These are phyloP conservation scores for Mariannaea sp. DNA, from an alignment of 2,329 filamentous ascomycete species.

Conservation along the genomic window DNA sequence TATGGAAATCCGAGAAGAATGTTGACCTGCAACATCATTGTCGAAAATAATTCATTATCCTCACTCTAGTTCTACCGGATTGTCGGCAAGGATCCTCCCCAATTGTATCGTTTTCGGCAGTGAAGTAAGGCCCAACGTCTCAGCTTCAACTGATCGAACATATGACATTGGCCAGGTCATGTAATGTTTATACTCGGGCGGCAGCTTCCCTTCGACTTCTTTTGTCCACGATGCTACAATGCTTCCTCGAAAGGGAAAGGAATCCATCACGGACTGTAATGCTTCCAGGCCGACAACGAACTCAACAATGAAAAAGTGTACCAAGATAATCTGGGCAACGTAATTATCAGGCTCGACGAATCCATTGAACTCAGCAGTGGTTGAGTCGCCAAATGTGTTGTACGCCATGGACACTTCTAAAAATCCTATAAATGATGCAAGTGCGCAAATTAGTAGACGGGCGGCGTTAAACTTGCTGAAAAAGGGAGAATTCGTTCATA, in stretches of 20 bases:
- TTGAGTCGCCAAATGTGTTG: slow-evolving; percentile 6
- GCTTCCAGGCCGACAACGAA: slow-evolving; percentile 12
- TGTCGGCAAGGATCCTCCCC: neutral
- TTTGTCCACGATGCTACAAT: slow-evolving; percentile 18
- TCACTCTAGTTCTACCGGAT: neutral
- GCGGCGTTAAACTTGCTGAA: rapidly evolving
- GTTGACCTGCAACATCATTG: too few species aligned
- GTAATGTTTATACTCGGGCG: slow-evolving; percentile 1
- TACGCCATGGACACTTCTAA: slow-evolving; percentile 13
- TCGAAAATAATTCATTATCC: too few species aligned
- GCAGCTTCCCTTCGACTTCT: slow-evolving; percentile 12
- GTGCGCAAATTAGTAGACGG: neutral
- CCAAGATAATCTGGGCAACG: slow-evolving; percentile 18
- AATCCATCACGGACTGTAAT: slow-evolving; percentile 12
- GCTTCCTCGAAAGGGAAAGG: slow-evolving; percentile 12
- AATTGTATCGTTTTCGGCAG: neutral
- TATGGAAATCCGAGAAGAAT: too few species aligned
- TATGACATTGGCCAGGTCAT: slow-evolving; percentile 21
- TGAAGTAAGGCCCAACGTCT: neutral
- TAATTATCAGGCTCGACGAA: slow-evolving; percentile 18
- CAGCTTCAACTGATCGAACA: neutral
- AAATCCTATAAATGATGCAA: neutral
- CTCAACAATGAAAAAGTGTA: slow-evolving; percentile 25
- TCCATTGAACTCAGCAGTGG: slow-evolving; percentile 12
- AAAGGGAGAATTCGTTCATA: neutral